Percentiles rank a stretch among this genome's conserved stretches.
These are phyloP conservation scores for Vaccinium darrowii DNA, from an alignment of 148 eudicot species.

Conservation along the genomic window DNA sequence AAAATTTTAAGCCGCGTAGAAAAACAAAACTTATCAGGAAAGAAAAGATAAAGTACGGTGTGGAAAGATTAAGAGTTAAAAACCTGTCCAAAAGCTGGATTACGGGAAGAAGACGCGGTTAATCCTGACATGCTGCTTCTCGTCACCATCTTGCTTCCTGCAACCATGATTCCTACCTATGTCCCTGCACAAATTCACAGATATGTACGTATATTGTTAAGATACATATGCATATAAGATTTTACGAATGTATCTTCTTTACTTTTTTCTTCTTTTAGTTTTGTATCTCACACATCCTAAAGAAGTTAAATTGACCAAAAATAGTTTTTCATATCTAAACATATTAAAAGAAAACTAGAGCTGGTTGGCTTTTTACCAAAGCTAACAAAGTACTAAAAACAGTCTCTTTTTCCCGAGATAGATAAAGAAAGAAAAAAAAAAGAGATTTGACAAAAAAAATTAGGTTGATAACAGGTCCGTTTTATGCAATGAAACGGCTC, in stretches of 20 bases:
- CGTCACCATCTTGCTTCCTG: background rate
- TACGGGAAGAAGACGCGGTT: background rate
- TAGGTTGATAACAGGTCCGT: background rate
- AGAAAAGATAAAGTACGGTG: no score
- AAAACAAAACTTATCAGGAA: no score
- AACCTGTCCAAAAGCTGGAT: background rate
- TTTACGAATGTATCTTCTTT: background rate
- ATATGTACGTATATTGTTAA: background rate
- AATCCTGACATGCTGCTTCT: background rate
- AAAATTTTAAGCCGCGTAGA: background rate
- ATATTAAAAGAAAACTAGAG: background rate
- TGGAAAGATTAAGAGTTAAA: no score
- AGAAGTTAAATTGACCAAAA: background rate
- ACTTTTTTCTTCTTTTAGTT: background rate
- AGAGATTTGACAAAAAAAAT: background rate
- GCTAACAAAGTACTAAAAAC: background rate
- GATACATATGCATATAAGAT: background rate
- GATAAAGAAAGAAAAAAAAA: background rate
- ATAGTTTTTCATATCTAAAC: background rate
- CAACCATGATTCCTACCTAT: background rate
- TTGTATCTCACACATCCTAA: no score
- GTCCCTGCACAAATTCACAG: background rate
- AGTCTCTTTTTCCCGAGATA: background rate
- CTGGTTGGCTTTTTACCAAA: background rate
- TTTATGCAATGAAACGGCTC: background rate